Percentiles rank a stretch among this genome's conserved stretches.
Conservation (phyloP, 2,329 filamentous ascomycete species). For the Paecilomyces formosus region DNA sequence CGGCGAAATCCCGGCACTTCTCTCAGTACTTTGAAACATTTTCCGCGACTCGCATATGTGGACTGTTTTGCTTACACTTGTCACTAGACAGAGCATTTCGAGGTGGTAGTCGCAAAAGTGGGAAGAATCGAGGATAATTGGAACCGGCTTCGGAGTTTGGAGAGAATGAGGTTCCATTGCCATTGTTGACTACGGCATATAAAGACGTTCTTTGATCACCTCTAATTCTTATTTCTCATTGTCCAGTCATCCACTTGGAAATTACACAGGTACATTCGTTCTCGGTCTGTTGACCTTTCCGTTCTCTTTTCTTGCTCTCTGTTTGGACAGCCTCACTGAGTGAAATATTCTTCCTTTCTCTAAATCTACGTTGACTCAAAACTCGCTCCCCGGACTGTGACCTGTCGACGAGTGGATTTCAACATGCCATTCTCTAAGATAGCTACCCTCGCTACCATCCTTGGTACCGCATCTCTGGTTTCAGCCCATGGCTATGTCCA, state of each 20-base stretch:
- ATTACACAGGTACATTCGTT: neutral
- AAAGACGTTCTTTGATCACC: neutral
- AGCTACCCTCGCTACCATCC: constrained; percentile 15
- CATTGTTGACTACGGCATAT: neutral
- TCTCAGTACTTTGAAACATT: neutral
- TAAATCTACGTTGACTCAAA: neutral
- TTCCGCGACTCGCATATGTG: too few relatives aligned
- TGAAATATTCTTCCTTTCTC: neutral
- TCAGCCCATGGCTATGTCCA: constrained; percentile 33
- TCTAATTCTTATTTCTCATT: neutral
- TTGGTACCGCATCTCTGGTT: constrained; percentile 28
- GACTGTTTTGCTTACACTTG: too few relatives aligned
- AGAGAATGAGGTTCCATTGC: neutral
- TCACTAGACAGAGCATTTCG: too few relatives aligned
- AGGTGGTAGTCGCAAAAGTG: too few relatives aligned
- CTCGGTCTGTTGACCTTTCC: neutral
- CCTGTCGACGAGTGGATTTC: neutral
- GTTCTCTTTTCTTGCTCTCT: neutral
- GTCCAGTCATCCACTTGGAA: neutral
- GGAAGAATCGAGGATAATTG: neutral
- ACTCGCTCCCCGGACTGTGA: neutral
- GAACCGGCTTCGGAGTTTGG: neutral
- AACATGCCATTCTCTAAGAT: constrained; percentile 20
- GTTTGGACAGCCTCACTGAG: neutral
- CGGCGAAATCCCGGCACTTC: neutral